A percentile compares a stretch with the other conserved stretches of the same genome.
Conservation (phyloP, 2,329 filamentous ascomycete species). For the Phialemonium atrogriseum region DNA sequence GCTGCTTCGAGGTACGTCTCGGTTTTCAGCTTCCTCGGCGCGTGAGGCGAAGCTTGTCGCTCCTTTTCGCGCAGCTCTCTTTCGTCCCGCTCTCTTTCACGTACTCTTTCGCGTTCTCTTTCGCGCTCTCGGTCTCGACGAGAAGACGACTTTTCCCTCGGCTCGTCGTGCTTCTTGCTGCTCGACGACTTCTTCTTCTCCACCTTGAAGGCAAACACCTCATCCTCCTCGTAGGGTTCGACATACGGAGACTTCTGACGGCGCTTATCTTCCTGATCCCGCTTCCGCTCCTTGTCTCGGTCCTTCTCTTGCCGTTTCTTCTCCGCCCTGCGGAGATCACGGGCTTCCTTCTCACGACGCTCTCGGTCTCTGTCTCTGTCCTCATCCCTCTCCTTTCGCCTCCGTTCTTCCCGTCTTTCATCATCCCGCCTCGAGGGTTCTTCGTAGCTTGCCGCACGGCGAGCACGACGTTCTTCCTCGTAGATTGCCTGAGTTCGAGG, state of each 20-base stretch:
- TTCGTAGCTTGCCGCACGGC: conserved; percentile 23
- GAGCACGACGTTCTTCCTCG: conserved; percentile 26
- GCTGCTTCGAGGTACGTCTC: conserved; percentile 2
- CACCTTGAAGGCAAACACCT: conserved; percentile 12
- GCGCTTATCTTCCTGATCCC: conserved; percentile 21
- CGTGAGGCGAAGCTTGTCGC: too few species aligned
- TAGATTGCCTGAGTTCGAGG: conserved; percentile 27
- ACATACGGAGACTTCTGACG: conserved; percentile 25
- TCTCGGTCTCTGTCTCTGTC: conserved; percentile 15
- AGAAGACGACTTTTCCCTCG: conserved; percentile 15
- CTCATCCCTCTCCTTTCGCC: conserved; percentile 17
- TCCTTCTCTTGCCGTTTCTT: conserved; percentile 26
- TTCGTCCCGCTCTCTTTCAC: conserved; percentile 3
- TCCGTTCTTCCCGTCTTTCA: conserved; percentile 19
- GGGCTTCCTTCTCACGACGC: conserved; percentile 2
- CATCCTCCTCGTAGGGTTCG: conserved; percentile 18
- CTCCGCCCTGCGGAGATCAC: conserved; percentile 10
- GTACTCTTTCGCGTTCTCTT: conserved; percentile 1
- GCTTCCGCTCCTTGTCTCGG: conserved; percentile 25
- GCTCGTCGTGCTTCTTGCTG: conserved; percentile 19
- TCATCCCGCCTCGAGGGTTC: conserved; percentile 32
- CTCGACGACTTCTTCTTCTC: conserved; percentile 19
- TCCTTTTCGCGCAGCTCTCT: neutral
- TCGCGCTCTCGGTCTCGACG: conserved; percentile 7
- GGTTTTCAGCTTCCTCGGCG: too few species aligned